Conservation (phyloP, 169 alveolate species). For the Cryptosporidium baileyi region DNA sequence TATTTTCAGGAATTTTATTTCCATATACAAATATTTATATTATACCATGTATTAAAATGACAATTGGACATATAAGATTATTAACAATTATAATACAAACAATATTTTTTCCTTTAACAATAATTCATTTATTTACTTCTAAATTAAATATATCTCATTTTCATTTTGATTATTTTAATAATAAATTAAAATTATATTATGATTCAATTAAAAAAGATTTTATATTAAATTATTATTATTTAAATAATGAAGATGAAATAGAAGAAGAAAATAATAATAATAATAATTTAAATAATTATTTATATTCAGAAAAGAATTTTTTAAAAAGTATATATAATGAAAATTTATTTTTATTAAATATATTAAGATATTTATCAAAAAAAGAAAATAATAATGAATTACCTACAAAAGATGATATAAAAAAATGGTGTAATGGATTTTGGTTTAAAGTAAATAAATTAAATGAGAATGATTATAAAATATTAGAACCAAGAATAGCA, state of each 20-base stretch:
- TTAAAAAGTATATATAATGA: slow-evolving; percentile 22
- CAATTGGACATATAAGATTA: slow-evolving; percentile 34
- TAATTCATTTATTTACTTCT: slow-evolving; percentile 28
- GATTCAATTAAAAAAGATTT: not conserved
- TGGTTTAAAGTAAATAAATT: slow-evolving; percentile 32
- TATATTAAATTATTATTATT: slow-evolving; percentile 15
- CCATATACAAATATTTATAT: slow-evolving; percentile 18
- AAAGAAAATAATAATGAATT: slow-evolving; percentile 13
- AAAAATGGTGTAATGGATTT: slow-evolving; percentile 34
- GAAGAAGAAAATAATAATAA: not conserved
- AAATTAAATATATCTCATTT: slow-evolving; percentile 31
- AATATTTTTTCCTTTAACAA: slow-evolving; percentile 16
- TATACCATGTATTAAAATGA: slow-evolving; percentile 13
- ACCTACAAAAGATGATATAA: not conserved
- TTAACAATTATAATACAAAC: slow-evolving; percentile 35
- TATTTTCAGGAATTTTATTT: not conserved
- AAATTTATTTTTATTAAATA: not conserved
- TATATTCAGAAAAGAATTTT: slow-evolving; percentile 7
- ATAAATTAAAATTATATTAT: slow-evolving; percentile 15
- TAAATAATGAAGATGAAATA: not conserved
- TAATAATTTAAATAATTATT: no score
- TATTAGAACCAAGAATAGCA: slow-evolving; percentile 36
- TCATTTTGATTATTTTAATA: slow-evolving; percentile 33
- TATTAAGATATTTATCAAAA: not conserved
- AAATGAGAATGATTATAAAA: not conserved